A percentile compares a stretch with the other conserved stretches of the same genome.
These are phyloP conservation scores for Francoa sonchifolia DNA, from an alignment of 441 rosid genomes.

Conservation along the genomic window DNA sequence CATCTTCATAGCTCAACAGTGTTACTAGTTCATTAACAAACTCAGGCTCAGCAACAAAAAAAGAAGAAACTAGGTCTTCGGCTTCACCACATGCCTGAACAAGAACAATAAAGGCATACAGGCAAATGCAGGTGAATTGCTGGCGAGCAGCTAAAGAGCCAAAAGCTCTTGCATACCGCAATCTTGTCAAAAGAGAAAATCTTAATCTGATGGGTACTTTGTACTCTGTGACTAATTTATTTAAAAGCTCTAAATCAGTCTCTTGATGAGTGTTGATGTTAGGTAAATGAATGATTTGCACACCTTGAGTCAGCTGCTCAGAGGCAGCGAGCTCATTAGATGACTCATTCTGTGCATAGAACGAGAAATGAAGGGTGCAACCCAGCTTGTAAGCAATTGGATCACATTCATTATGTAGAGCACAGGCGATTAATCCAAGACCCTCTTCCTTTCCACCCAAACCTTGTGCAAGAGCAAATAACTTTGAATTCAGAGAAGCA, in stretches of 20 bases:
- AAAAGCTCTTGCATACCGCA: slow-evolving; percentile 90
- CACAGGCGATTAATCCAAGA: slow-evolving; percentile 77
- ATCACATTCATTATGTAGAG: slow-evolving; percentile 55
- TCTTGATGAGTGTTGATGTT: slow-evolving; percentile 33
- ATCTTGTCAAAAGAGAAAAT: slow-evolving; percentile 70
- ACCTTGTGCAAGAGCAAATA: slow-evolving; percentile 97
- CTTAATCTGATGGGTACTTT: slow-evolving; percentile 75
- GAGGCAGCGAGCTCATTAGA: slow-evolving; percentile 17
- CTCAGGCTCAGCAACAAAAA: slow-evolving; percentile 88
- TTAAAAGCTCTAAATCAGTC: slow-evolving; percentile 74
- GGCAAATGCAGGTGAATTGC: slow-evolving; percentile 83
- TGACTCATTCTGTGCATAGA: slow-evolving; percentile 48
- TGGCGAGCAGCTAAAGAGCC: slow-evolving; percentile 57
- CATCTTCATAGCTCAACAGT: slow-evolving; percentile 68
- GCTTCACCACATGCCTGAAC: slow-evolving; percentile 82
- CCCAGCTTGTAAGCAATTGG: slow-evolving; percentile 68
- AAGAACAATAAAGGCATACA: slow-evolving; percentile 85
- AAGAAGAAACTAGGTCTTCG: slow-evolving; percentile 70
- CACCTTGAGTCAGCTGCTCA: slow-evolving; percentile 46
- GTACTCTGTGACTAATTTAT: slow-evolving; percentile 56
- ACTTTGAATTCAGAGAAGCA: slow-evolving; percentile 58
- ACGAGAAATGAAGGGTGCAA: slow-evolving; percentile 92
- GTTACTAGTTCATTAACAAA: slow-evolving; percentile 81
- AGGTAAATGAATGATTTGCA: slow-evolving; percentile 69
- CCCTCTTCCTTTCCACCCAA: slow-evolving; percentile 99